Evolutionary conservation across 345 rosid species (phyloP).

Genomic region (Kernera saxatilis): DNA sequence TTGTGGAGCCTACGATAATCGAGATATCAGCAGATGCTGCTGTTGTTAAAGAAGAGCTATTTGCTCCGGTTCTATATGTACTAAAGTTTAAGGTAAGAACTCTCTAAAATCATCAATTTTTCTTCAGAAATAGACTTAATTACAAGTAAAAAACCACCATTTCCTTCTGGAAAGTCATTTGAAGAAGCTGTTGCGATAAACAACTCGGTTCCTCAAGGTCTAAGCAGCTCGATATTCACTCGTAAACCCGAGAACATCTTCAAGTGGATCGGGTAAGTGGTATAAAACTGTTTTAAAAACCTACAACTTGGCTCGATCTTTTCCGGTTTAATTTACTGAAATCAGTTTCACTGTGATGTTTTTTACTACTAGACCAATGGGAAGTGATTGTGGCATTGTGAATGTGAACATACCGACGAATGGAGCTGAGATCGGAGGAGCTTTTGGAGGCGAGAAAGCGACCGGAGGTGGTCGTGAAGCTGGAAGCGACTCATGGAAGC

Average conservation of each 20-base stretch:
- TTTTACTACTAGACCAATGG: conserved; percentile 56
- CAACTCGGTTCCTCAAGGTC: conserved; percentile 94
- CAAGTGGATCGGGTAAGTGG: conserved; percentile 80
- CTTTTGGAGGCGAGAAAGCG: conserved; percentile 93
- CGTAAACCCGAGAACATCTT: conserved; percentile 69
- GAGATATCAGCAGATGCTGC: conserved; percentile 68
- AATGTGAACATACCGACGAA: conserved; percentile 97
- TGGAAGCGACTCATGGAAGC: conserved; percentile 99
- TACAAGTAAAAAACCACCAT: not conserved
- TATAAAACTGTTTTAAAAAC: not conserved
- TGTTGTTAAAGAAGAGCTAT: conserved; percentile 83
- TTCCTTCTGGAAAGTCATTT: conserved; percentile 47
- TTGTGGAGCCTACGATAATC: conserved; percentile 89
- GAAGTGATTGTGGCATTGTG: conserved; percentile 95
- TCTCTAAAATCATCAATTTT: not conserved
- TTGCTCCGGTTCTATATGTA: conserved; percentile 87
- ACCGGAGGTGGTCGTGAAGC: conserved; percentile 99
- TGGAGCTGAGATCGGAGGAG: conserved; percentile 98
- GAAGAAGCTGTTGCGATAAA: conserved; percentile 85
- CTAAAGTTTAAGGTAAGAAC: conserved; percentile 73
- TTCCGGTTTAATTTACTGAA: not conserved
- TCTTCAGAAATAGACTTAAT: not conserved
- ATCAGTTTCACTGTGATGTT: not conserved
- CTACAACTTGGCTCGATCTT: not conserved
- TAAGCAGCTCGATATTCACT: conserved; percentile 91